These are phyloP conservation scores for Penicillium italicum DNA, from an alignment of 2,329 filamentous ascomycete genomes.

Conservation along the genomic window DNA sequence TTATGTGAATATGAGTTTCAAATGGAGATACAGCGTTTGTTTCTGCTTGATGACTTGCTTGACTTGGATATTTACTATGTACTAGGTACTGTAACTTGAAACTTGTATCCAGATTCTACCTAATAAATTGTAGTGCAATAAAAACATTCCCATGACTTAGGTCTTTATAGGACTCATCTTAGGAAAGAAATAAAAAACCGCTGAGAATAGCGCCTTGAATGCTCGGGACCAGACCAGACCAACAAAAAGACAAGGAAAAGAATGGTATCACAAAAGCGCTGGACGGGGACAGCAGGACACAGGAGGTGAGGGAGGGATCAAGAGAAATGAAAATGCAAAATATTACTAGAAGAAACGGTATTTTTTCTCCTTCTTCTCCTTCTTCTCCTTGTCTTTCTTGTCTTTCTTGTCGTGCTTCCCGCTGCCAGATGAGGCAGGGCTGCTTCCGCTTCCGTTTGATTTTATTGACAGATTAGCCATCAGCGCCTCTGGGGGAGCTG, in stretches of 20 bases:
- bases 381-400: conserved; percentile 47
- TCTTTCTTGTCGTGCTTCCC: conserved; percentile 43
- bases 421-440: conserved; percentile 19
- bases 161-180: neutral
- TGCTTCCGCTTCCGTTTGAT: conserved; percentile 26
- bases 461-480: conserved; percentile 40
- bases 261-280: conserved; percentile 38
- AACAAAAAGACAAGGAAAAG: conserved; percentile 18
- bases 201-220: conserved; percentile 17
- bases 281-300: conserved; percentile 15
- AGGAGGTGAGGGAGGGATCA: neutral
- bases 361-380: conserved; percentile 54
- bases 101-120: neutral
- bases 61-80: neutral
- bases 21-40: neutral
- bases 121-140: neutral
- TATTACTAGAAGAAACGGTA: conserved; percentile 52
- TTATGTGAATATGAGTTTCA: neutral
- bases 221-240: conserved; percentile 13
- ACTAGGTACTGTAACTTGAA: neutral
- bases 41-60: neutral
- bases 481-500: conserved; percentile 31
- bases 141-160: neutral
- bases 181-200: conserved; percentile 1
- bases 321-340: neutral